Evolutionary conservation across 352 stramenopile genomes (phyloP), one percentile per base, ranked within the genome.

Genomic region (Globisporangium orthogonon): DNA sequence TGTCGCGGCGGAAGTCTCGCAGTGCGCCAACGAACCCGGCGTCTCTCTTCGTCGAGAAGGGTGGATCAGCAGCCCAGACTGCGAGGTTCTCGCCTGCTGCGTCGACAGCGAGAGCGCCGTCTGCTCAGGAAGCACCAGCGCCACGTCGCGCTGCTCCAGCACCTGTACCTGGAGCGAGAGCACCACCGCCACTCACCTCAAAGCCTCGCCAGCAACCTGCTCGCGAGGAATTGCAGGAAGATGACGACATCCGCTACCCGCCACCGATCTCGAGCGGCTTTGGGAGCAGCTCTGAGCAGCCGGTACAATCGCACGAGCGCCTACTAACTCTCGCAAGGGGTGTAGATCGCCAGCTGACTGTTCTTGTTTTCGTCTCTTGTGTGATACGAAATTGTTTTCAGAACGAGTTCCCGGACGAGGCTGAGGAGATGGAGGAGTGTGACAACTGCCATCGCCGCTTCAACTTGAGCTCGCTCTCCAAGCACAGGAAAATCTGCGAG

Each of bases 401-500:
- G 71, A 71, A 86, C 29, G 76, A 89, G 44, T 82, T 84, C 52
- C 63, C 60, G 0, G 69, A 83, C 33, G 73, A 69, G 17, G 31
- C 56, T 3, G 76, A 84, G 53, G 65, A 81, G 48, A 87, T 87
- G 71, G 69, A 78, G 29, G 70, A 92, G 48, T 97, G 87, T 54
- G 62, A 65, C 31, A 89, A 83, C 50, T 97, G 89, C 66, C 83
- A 82, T 29, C 70, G 89, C 6, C 87, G 83, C 47, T 97, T 97
- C 62, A 94, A 89, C 58, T 45, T 76, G 30, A 66, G 58, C 10
- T 83, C 83, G 28, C 76, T 94, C 44, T 52, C 61, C 23, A 96
- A 96, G 59, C 89, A 97, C 61, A 63, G 76, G 29, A 88, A 85
- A 49, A 78, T 96, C 28, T 97, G 88, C 57, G 74, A 82, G 7